phyloP scores from a whole-genome alignment of 1,139 yeast species.

The Sugiyamaella novakii region DNA sequence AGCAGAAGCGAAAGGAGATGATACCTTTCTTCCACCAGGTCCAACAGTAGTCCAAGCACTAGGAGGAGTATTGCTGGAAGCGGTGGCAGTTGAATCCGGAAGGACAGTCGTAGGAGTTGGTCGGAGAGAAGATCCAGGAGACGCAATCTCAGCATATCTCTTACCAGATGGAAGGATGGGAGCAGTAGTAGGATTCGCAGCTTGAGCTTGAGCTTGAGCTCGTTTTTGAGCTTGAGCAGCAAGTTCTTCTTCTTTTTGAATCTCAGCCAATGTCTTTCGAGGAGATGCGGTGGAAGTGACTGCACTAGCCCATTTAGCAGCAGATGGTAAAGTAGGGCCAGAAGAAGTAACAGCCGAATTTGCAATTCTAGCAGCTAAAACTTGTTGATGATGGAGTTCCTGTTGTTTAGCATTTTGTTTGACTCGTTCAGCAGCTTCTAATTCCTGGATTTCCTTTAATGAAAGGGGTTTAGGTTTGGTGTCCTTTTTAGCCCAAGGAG shows the following conservation, averaged over 20 bases:
- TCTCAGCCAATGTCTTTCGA: conserved; percentile 50
- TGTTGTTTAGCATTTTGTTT: conserved; percentile 35
- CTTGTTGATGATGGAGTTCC: conserved; percentile 40
- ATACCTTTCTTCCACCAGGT: conserved; percentile 38
- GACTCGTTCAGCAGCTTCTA: conserved; percentile 57
- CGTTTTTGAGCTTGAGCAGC: conserved; percentile 29
- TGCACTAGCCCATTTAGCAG: conserved; percentile 59
- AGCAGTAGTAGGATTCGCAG: conserved; percentile 26
- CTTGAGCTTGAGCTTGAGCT: conserved; percentile 24
- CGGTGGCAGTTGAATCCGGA: conserved; percentile 3
- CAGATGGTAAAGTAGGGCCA: conserved; percentile 47
- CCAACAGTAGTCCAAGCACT: conserved; percentile 46
- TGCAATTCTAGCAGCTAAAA: conserved; percentile 33
- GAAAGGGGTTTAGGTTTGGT: conserved; percentile 47
- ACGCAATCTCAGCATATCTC: conserved; percentile 27
- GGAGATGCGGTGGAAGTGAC: conserved; percentile 35
- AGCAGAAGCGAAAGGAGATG: conserved; percentile 24
- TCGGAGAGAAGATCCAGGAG: conserved; percentile 6
- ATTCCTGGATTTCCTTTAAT: conserved; percentile 67
- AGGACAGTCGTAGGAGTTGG: not conserved
- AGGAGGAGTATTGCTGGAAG: conserved; percentile 26
- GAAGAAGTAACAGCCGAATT: conserved; percentile 15
- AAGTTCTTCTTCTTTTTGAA: conserved; percentile 51
- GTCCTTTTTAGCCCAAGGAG: conserved; percentile 52
- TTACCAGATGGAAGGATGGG: conserved; percentile 24